These are phyloP conservation scores for Artemisia annua DNA, from an alignment of 129 eudicot genomes.

Conservation along the genomic window DNA sequence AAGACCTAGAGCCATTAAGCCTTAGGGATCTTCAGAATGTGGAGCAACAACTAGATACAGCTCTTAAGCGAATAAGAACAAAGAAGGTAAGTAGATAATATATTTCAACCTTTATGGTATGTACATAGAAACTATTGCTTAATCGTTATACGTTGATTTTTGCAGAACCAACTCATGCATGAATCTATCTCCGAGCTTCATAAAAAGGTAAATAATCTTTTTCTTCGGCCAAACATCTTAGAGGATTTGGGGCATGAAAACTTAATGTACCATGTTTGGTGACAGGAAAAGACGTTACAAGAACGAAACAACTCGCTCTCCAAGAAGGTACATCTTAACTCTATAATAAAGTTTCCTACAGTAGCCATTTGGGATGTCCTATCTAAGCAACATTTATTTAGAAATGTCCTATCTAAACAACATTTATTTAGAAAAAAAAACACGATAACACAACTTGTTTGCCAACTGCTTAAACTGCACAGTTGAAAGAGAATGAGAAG, in stretches of 20 bases:
- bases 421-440: background rate
- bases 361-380: background rate
- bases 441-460: background rate
- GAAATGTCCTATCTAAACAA: background rate
- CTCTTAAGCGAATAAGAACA: conserved; percentile 63
- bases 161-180: conserved; percentile 83
- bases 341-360: background rate
- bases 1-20: conserved; percentile 60
- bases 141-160: background rate
- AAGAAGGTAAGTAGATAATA: conserved; percentile 46
- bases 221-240: background rate
- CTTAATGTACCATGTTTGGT: conserved; percentile 13
- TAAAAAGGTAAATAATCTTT: conserved; percentile 54
- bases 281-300: conserved; percentile 65
- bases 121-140: background rate
- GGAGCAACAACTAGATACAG: conserved; percentile 77
- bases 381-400: background rate
- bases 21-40: conserved; percentile 70
- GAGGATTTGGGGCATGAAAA: background rate
- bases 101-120: background rate
- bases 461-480: background rate
- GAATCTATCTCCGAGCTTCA: conserved; percentile 85
- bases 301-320: conserved; percentile 62
- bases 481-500: conserved; percentile 68
- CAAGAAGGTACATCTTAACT: conserved; percentile 47